Percentiles rank a stretch among this genome's conserved stretches.
Conservation (phyloP, 345 rosid species). For the Isatis tinctoria region DNA sequence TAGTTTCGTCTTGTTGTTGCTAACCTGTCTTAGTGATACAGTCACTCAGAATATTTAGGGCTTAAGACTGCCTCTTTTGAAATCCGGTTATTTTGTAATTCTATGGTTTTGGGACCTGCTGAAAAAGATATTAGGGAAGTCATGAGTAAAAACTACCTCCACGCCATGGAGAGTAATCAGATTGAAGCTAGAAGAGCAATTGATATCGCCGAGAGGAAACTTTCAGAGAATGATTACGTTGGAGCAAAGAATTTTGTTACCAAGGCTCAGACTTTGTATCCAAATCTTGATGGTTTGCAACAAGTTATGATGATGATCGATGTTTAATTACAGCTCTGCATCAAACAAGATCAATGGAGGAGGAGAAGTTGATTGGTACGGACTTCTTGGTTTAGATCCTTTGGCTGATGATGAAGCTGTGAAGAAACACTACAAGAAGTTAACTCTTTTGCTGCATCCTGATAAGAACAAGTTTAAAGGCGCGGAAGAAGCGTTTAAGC, state of each 20-base stretch:
- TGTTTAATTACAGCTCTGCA: constrained; percentile 1
- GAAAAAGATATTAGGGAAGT: not conserved
- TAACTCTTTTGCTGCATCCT: constrained; percentile 72
- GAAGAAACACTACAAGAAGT: constrained; percentile 60
- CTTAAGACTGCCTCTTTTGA: not conserved
- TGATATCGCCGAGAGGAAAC: constrained; percentile 1
- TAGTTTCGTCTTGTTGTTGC: not conserved
- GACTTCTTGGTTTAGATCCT: constrained; percentile 53
- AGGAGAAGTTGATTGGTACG: constrained; percentile 61
- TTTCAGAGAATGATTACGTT: not conserved
- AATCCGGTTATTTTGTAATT: not conserved
- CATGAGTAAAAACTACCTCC: not conserved
- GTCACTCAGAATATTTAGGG: not conserved
- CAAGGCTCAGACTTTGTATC: constrained; percentile 22
- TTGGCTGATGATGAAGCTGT: constrained; percentile 52
- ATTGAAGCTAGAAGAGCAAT: constrained; percentile 6
- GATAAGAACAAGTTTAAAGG: constrained; percentile 76
- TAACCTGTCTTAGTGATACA: not conserved
- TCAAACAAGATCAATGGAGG: constrained; percentile 14
- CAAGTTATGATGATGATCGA: constrained; percentile 4
- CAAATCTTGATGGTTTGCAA: constrained; percentile 16
- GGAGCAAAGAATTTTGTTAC: not conserved
- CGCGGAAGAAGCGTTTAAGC: constrained; percentile 76
- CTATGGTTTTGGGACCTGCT: not conserved
- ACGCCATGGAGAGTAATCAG: constrained; percentile 6